Evolutionary conservation across 2,329 filamentous ascomycete species (phyloP), one percentile per base, ranked within the genome.

Genomic region (Paracoccidioides brasiliensis): DNA sequence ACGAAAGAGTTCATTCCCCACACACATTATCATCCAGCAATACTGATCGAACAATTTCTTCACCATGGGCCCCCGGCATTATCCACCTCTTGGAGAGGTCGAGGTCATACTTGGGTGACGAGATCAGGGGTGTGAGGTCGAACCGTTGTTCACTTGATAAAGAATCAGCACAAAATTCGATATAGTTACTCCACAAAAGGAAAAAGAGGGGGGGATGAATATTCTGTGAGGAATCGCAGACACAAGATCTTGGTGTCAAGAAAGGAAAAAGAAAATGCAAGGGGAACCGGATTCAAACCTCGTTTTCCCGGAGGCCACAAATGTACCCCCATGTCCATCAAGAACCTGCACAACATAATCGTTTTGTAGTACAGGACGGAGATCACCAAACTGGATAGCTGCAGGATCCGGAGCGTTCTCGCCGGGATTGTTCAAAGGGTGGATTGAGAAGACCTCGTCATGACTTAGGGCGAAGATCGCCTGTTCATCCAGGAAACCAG

Each of bases 291-390:
- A 51, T 42, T 66, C 69, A 51, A 66, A 78, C 76, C 72, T 72
- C 55, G 78, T 76, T 57, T 74, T 76, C 8, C 77, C 78, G 28
- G 72, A 72, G 5, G 71, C 77, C 56, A 79, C 63, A 58, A 71
- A 74, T 2, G 70, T 64, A 32, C 72, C 69, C 55, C 69, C 69
- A 7, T 69, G 70, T 40, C 72, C 67, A 57, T 72, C 65, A 48
- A 78, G 68, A 53, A 83, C 64, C 62, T 80, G 77, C 22, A 79
- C 76, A 4, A 83, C 74, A 64, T 84, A 84, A 67, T 82, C 79
- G 62, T 79, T 81, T 9, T 70, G 67, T 42, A 84, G 63, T 49
- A 70, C 69, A 57, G 78, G 73, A 54, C 81, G 71, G 42, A 83
- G 70, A 62, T 84, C 80, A 1, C 80, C 80, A 50, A 81, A 78